These are phyloP conservation scores for Nicotiana paniculata DNA, from an alignment of 257 asterid species.

Conservation along the genomic window DNA sequence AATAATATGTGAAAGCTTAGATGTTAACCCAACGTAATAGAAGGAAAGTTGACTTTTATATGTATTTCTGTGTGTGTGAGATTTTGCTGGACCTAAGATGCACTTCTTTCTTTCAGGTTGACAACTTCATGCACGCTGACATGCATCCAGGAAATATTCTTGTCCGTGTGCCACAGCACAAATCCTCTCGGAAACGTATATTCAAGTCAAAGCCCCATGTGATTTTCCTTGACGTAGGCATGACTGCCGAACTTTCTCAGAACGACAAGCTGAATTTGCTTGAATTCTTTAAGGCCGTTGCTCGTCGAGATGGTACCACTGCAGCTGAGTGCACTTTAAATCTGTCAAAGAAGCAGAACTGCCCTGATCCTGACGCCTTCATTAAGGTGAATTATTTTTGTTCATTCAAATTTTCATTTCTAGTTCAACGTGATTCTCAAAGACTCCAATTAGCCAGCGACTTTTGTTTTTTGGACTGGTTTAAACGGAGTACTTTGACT, in stretches of 20 bases:
- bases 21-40: neutral
- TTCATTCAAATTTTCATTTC: neutral
- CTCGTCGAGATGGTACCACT: conserved; percentile 65
- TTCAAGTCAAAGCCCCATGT: conserved; percentile 69
- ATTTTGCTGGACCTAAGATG: neutral
- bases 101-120: conserved; percentile 45
- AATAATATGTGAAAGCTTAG: neutral
- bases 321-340: conserved; percentile 61
- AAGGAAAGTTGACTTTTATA: neutral
- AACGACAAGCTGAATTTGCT: conserved; percentile 46
- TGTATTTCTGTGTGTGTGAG: neutral
- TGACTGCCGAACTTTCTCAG: conserved; percentile 82
- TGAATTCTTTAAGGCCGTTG: conserved; percentile 71
- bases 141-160: conserved; percentile 92
- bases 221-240: conserved; percentile 72
- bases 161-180: conserved; percentile 46
- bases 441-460: no score
- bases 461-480: neutral
- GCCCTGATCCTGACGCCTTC: conserved; percentile 73
- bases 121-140: conserved; percentile 81
- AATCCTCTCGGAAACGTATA: conserved; percentile 45
- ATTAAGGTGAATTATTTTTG: conserved; percentile 40
- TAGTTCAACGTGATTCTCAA: neutral
- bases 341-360: conserved; percentile 60
- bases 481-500: neutral